Base-by-base conservation (phyloP, 2,329 filamentous ascomycete species). In the Aspergillus candidus region DNA sequence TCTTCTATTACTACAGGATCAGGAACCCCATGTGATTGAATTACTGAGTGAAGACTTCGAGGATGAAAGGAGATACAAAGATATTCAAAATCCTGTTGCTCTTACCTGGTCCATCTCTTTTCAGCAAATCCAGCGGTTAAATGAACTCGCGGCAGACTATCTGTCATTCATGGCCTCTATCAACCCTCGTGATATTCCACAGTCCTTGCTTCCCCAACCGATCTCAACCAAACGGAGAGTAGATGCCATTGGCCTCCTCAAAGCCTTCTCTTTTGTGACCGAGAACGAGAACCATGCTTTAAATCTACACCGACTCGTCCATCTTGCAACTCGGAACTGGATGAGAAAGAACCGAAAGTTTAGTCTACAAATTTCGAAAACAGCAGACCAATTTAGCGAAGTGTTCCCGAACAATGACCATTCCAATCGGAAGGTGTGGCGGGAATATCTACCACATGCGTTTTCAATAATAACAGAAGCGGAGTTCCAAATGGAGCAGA, bases 151-250 rank as follows among this genome's bases (percentile, higher is more conserved):
- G 6, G 54, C 54, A 2, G 55, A 65, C 12, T 63, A 63, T 39
- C 52, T 70, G 15, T 64, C 52, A 10, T 62, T 63, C 11, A 65
- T 69, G 53, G 55, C 61, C 10, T 68, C 61, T 43, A 50, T 66
- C 17, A 38, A 58, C 34, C 47, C 54, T 13, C 54, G 52, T 18
- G 51, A 59, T 33, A 65, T 70, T 44, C 61, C 61, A 3, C 43
- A 45, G 22, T 64, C 61, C 0, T 50, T 71, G 35, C 52, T 70
- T 38, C 60, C 56, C 6, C 33, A 32, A 10, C 14, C 41, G 5
- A 29, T 38, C 31, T 59, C 57, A 1, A 43, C 37, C 11, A 53
- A 53, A 27, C 43, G 55, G 15, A 45, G 42, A 14, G 15, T 38
- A 11, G 53, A 67, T 11, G 66, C 65, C 3, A 50, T 67, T 29